Base-by-base conservation (phyloP, 129 eudicot genomes). In the Lonicera japonica region DNA sequence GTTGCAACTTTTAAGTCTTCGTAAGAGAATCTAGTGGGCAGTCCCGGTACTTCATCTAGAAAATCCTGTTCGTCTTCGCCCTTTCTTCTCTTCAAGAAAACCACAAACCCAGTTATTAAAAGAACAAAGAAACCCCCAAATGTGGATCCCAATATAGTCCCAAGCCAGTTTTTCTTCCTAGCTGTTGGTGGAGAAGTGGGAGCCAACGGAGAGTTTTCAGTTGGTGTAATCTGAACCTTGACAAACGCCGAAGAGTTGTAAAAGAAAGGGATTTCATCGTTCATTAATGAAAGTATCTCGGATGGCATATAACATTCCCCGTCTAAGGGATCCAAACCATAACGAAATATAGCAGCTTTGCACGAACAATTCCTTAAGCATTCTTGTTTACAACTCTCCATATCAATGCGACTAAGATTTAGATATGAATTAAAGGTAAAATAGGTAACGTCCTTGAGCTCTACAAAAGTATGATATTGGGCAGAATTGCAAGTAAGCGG, bases 361-460 rank as follows among this genome's bases (percentile, higher is more conserved):
- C 86, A 80, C 0, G 79, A 54, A 43, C 86, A 80, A 18, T 68
- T 66, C 5, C 40, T 68, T 24, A 67, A 63, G 47, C 81, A 75
- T 0, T 67, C 66, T 13, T 64, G 16, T 34, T 64, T 76, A 53
- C 86, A 80, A 11, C 46, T 60, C 48, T 75, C 68, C 20, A 60
- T 17, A 21, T 59, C 40, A 29, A 60, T 67, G 4, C 25, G 16
- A 5, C 1, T 13, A 29, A 29, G 36, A 29, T 29, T 6, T 29
- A 63, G 58, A 57, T 36, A 52, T 0, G 54, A 9, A 13, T 17
- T 47, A 22, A 38, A 47, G 17, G 39, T 40, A 17, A 62, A 77
- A 63, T 77, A 81, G 4, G n/a, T 40, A 8, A 72, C 64, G 25
- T 67, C 45, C n/a, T 58, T 16, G 0, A 81, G 71, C 22, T 50